Evolutionary conservation across 805 yeast genomes (phyloP), one percentile per base, ranked within the genome.

Genomic region (Lachancea sp.): DNA sequence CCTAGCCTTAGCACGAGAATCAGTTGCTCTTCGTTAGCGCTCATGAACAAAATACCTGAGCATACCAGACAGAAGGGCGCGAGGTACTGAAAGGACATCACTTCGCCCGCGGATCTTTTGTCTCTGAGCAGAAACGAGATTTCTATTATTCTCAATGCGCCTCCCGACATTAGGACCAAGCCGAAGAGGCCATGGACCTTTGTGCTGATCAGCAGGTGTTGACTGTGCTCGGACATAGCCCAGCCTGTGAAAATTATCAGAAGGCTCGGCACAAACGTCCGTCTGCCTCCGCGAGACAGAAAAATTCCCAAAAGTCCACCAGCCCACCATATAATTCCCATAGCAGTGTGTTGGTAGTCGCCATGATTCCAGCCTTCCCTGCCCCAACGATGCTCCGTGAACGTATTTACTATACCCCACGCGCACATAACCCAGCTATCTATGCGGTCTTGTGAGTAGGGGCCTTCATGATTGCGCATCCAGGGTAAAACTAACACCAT

Each of bases 301-400:
- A 76, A 85, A 49, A 91, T 72, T 1, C 98, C 98, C 20, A 89
- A 65, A 52, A 89, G 68, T 7, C 97, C 98, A 45, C 95, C 95
- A 41, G 87, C 78, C 95, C 96, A 89, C 95, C 97, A 91, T 26
- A 91, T 75, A 46, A 91, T 85, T 1, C 98, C 98, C 96, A 91
- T 88, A 17, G 93, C 78, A 0, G 98, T 90, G 64, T 90, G 97
- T 68, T 90, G 96, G 62, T 83, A 87, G 63, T 89, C 97, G 9
- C 95, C 93, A 71, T 85, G 95, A 36, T 78, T 74, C 98, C 98
- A 91, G 8, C 71, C 78, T 60, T 89, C 93, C 27, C 63, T 59
- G 32, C 95, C 95, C 97, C 97, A 91, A 50, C 97, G 70, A 65
- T 91, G 98, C 65, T 91, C 98, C 1, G 98, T 91, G 65, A 91